Base-by-base conservation (phyloP, 768 basidiomycete species). In the Dentipellis sp. region DNA sequence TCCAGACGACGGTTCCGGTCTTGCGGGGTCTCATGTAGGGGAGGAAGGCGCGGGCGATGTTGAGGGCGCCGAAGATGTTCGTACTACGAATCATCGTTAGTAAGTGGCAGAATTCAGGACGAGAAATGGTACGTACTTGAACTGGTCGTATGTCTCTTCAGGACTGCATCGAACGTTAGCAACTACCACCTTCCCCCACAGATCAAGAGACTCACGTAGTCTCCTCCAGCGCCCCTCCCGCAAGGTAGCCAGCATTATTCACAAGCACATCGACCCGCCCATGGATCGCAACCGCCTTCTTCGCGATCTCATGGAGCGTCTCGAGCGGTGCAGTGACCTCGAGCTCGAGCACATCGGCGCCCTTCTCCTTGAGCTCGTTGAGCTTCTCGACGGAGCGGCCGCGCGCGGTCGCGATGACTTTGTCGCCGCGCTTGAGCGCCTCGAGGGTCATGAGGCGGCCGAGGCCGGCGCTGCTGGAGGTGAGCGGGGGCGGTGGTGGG, bases 351-450 rank as follows among this genome's bases (percentile, higher is more conserved):
- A 64, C 53, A 39, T 60, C 56, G 2, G 68, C 68, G 12, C 65
- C 71, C 3, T 38, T 2, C 52, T 53, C 51, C 53, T 64, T 62
- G n/a, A 73, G 58, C 40, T 66, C 69, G 2, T 68, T 66, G 38
- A 74, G 67, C 51, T 71, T 39, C 17, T n/a, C 37, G 7, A 59
- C 19, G 19, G 58, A 59, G 6, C 37, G 23, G 21, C 36, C 16
- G 21, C 62, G 59, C 17, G 50, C 45, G 7, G 62, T 61, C n/a
- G 60, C 59, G 42, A 63, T 61, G 50, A 63, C 60, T n/a, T 55
- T 61, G 38, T 63, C 62, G 19, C 62, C 60, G 61, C 62, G 37
- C 10, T 42, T 38, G 29, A 61, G 52, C 1, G 55, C 62, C 19
- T 57, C 55, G 14, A 57, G 52, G 3, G 51, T 55, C 38, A 63